Percentiles rank a stretch among this genome's conserved stretches.
Conservation (phyloP, 1,139 yeast genomes). For the Sugiyamaella xylanicola region DNA sequence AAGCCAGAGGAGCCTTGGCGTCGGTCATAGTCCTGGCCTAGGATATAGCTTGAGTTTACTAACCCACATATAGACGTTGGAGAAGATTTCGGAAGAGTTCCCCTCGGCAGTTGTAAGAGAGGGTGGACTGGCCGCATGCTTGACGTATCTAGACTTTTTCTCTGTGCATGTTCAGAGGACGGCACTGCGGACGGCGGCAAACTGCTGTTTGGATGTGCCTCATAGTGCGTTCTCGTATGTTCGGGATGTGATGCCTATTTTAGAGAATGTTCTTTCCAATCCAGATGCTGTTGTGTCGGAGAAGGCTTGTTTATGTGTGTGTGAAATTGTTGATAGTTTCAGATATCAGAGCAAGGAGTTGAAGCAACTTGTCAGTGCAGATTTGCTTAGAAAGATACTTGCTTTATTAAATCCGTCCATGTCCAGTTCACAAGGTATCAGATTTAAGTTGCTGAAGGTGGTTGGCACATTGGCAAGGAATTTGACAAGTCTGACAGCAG, state of each 20-base stretch:
- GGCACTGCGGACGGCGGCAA: constrained; percentile 75
- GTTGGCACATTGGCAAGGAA: constrained; percentile 50
- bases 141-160: constrained; percentile 82
- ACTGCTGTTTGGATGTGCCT: constrained; percentile 61
- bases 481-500: constrained; percentile 36
- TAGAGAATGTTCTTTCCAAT: constrained; percentile 63
- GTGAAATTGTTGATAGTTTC: constrained; percentile 62
- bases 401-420: constrained; percentile 32
- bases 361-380: constrained; percentile 48
- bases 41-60: not conserved
- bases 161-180: constrained; percentile 88
- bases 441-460: constrained; percentile 38
- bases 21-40: not conserved
- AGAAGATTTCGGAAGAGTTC: constrained; percentile 43
- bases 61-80: constrained; percentile 36
- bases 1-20: constrained; percentile 16
- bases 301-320: constrained; percentile 66
- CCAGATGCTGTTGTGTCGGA: constrained; percentile 70
- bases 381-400: constrained; percentile 31
- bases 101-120: constrained; percentile 44
- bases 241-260: constrained; percentile 59
- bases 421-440: constrained; percentile 31
- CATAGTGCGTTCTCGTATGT: constrained; percentile 51
- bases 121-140: constrained; percentile 67
- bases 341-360: constrained; percentile 49